Percentiles rank a stretch among this genome's conserved stretches.
phyloP scores from a whole-genome alignment of 495 filamentous ascomycete species.

The Neurospora tetraspora region DNA sequence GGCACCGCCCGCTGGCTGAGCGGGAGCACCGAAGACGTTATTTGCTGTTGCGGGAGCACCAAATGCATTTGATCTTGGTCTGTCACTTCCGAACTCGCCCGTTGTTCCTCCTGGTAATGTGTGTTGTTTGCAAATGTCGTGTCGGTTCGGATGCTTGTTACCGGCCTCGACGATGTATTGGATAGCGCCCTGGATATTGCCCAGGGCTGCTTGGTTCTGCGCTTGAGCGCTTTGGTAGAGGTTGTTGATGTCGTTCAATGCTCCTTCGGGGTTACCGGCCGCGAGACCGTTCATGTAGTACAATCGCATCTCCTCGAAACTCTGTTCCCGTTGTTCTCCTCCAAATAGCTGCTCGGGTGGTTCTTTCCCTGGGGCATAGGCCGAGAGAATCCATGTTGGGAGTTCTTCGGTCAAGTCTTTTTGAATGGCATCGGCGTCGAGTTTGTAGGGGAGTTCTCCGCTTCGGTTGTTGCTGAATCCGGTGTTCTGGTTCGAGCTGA shows the following conservation, averaged over 20 bases:
- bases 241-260: conserved; percentile 51
- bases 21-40: neutral
- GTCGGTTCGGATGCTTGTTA: conserved; percentile 71
- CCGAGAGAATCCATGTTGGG: conserved; percentile 75
- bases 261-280: conserved; percentile 51
- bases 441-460: conserved; percentile 15
- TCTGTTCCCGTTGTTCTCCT: conserved; percentile 66
- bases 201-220: conserved; percentile 57
- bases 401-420: conserved; percentile 56
- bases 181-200: conserved; percentile 60
- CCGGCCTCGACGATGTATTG: conserved; percentile 57
- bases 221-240: conserved; percentile 50
- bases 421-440: conserved; percentile 48
- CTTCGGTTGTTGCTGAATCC: conserved; percentile 1
- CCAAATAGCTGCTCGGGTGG: conserved; percentile 74
- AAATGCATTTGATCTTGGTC: conserved; percentile 7
- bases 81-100: conserved; percentile 14
- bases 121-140: conserved; percentile 52
- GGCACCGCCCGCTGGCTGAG: conserved; percentile 4
- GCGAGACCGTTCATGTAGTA: conserved; percentile 51
- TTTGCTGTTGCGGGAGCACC: neutral
- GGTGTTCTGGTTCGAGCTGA: neutral
- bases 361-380: conserved; percentile 62
- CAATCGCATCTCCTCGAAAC: conserved; percentile 70
- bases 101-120: conserved; percentile 24